phyloP scores from a whole-genome alignment of 768 basidiomycete species.

The Termitomyces sp. region DNA sequence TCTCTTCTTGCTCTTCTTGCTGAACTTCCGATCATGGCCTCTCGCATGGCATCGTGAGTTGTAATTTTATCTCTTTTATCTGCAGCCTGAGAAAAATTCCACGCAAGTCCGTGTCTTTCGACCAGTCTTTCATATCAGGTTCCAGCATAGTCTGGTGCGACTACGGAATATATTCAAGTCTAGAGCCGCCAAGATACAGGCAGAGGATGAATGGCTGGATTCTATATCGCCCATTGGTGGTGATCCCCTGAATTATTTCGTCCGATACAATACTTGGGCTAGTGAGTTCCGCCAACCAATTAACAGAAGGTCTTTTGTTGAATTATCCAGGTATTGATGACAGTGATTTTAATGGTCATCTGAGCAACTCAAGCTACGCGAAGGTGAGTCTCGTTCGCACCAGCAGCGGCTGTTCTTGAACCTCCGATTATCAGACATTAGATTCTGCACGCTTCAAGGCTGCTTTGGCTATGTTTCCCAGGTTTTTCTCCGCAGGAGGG shows the following conservation, averaged over 20 bases:
- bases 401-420: not conserved
- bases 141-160: conserved; percentile 26
- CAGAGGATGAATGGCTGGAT: conserved; percentile 41
- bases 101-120: conserved; percentile 47
- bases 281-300: conserved; percentile 40
- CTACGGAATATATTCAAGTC: conserved; percentile 34
- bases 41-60: conserved; percentile 65
- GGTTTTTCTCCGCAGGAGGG: conserved; percentile 53
- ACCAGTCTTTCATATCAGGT: conserved; percentile 32
- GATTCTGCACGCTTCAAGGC: conserved; percentile 45
- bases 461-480: conserved; percentile 46
- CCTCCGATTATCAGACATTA: conserved; percentile 24
- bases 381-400: conserved; percentile 40
- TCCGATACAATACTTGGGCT: conserved; percentile 44
- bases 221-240: conserved; percentile 45
- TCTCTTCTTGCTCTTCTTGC: conserved; percentile 42
- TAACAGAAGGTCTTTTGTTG: not conserved
- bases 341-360: conserved; percentile 66
- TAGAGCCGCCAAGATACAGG: conserved; percentile 20
- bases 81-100: not conserved
- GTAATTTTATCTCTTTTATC: not conserved
- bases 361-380: conserved; percentile 79
- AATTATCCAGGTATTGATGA: conserved; percentile 53
- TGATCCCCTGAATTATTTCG: conserved; percentile 45
- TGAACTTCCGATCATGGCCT: conserved; percentile 59